phyloP scores from a whole-genome alignment of 129 eudicot genomes.

The Flaveria sonorensis region DNA sequence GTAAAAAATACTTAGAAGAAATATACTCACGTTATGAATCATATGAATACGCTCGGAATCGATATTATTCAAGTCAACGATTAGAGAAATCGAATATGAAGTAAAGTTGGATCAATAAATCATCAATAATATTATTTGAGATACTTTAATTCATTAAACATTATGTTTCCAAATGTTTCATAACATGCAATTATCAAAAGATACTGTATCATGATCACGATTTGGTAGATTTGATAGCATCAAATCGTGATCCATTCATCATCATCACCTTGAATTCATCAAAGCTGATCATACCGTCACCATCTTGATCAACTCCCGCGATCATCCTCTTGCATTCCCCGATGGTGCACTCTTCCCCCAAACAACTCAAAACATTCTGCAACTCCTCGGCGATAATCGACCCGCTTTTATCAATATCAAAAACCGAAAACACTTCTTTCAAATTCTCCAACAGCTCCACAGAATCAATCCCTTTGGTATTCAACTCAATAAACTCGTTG shows the following conservation, averaged over 20 bases:
- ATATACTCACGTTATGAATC: too few relatives aligned
- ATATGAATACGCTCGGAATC: too few relatives aligned
- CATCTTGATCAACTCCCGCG: slow-evolving; percentile 59
- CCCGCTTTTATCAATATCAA: slow-evolving; percentile 63
- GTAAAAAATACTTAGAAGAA: too few relatives aligned
- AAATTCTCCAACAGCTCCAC: slow-evolving; percentile 50
- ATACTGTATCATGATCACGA: background rate
- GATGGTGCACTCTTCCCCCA: slow-evolving; percentile 57
- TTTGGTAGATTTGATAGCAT: background rate
- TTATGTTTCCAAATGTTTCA: background rate
- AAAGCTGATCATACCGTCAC: slow-evolving; percentile 59
- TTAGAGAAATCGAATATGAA: too few relatives aligned
- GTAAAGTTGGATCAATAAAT: too few relatives aligned
- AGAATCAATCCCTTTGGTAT: slow-evolving; percentile 56
- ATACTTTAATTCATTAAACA: too few relatives aligned
- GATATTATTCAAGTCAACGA: too few relatives aligned
- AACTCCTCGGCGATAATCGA: slow-evolving; percentile 63
- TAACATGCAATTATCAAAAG: background rate
- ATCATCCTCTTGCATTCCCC: slow-evolving; percentile 67
- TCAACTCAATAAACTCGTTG: slow-evolving; percentile 58
- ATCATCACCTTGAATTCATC: slow-evolving; percentile 88
- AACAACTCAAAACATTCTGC: slow-evolving; percentile 47
- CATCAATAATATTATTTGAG: too few relatives aligned
- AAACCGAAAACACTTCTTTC: slow-evolving; percentile 56
- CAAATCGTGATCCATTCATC: slow-evolving; percentile 52